Base-by-base conservation (phyloP, 2,329 filamentous ascomycete genomes). In the Alternaria sp. region DNA sequence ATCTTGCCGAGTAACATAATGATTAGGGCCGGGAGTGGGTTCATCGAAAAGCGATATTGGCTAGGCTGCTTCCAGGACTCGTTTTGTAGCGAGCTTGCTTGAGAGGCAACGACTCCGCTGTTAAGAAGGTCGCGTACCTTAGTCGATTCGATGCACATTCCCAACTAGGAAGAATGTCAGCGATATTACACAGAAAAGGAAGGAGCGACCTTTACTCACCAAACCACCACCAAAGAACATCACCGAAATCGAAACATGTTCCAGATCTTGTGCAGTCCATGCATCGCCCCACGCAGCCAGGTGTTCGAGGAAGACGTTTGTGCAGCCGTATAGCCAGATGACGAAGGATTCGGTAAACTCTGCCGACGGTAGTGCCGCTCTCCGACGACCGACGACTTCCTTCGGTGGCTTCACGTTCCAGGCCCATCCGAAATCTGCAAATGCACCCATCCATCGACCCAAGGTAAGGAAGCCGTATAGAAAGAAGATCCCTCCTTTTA, bases 401-500 rank as follows among this genome's bases (percentile, higher is more conserved):
- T 80, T 79, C 6, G 83, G 76, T 9, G 93, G 93, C 63, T 92
- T 91, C 63, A 94, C 81, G 74, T 98, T 98, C 95, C 95, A 97
- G 0, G 94, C 93, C 95, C 95, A 98, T 69, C 95, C 95, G 60
- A 95, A 87, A 64, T 97, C 92, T 61, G 92, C 90, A 78, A 97
- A 98, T 78, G 92, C 92, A 25, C 95, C 95, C 75, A 94, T 89
- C 91, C 93, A 97, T 60, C 95, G 90, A 28, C 93, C 94, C 5
- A 98, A 85, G 0, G 93, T 97, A 64, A 97, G 82, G 20, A 97
- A 81, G 9, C 95, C 95, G 67, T 96, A 92, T 90, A 93, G 96
- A 82, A 97, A 93, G 84, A 98, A 98, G 58, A 98, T 91, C 4
- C 92, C 92, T 49, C 95, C 95, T 79, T 98, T 98, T 79, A 97